Conservation (phyloP, 345 rosid species). For the Pistacia atlantica region DNA sequence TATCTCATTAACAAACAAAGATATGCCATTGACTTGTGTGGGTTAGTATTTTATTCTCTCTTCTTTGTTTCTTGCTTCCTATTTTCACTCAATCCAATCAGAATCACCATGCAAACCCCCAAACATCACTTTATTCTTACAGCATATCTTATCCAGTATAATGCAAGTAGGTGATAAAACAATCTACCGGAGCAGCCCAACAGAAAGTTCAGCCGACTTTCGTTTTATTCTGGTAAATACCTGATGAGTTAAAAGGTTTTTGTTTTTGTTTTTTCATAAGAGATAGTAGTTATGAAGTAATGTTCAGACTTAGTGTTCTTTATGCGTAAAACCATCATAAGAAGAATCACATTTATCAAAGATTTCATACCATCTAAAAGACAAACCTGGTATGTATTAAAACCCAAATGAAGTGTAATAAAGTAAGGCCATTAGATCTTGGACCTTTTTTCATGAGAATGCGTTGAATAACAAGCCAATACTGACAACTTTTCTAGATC, state of each 20-base stretch:
- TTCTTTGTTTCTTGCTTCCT: not conserved
- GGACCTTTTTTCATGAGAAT: not conserved
- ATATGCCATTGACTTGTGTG: not conserved
- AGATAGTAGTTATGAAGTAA: too few relatives aligned
- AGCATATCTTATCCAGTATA: not conserved
- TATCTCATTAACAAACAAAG: slow-evolving; percentile 8
- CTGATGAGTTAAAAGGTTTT: not conserved
- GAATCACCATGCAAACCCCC: not conserved
- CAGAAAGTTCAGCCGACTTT: not conserved
- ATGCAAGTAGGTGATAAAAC: not conserved
- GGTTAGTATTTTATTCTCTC: not conserved
- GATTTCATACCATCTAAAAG: not conserved
- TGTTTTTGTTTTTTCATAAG: too few relatives aligned
- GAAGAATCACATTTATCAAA: not conserved
- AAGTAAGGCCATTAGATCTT: not conserved
- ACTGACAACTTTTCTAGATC: not conserved
- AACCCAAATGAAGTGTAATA: not conserved
- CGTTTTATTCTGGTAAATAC: not conserved
- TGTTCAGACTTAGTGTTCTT: not conserved
- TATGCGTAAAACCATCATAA: not conserved
- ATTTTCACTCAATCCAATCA: not conserved
- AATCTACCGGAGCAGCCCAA: not conserved
- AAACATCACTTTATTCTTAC: not conserved
- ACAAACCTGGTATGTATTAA: not conserved
- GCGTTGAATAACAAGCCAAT: not conserved